Percentiles rank a stretch among this genome's conserved stretches.
Conservation (phyloP, 1,139 yeast species). For the Scheffersomyces cryptocercus region DNA sequence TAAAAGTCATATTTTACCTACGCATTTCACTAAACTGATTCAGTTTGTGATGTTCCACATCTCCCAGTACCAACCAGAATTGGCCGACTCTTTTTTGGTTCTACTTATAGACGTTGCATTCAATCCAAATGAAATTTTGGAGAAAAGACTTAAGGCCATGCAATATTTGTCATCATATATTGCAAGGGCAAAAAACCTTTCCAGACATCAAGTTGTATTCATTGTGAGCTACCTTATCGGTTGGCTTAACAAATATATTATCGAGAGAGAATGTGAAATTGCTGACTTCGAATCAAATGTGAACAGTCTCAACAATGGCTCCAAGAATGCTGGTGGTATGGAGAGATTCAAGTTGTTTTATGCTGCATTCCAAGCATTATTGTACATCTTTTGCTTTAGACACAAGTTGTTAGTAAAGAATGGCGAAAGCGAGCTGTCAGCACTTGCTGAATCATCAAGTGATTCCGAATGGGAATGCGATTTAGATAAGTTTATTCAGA, state of each 20-base stretch:
- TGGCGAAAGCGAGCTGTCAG: conserved; percentile 15
- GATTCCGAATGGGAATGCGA: conserved; percentile 75
- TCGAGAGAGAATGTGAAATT: conserved; percentile 82
- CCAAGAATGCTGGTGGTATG: conserved; percentile 53
- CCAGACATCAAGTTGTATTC: conserved; percentile 71
- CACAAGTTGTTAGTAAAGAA: conserved; percentile 56
- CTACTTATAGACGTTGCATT: conserved; percentile 82
- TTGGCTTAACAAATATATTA: conserved; percentile 80
- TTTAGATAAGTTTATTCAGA: conserved; percentile 81
- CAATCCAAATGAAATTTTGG: conserved; percentile 62
- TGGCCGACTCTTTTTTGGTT: conserved; percentile 84
- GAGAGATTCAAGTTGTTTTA: conserved; percentile 84
- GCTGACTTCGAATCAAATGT: conserved; percentile 38
- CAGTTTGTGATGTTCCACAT: conserved; percentile 83
- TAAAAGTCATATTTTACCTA: conserved; percentile 81
- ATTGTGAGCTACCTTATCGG: conserved; percentile 77
- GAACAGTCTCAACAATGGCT: conserved; percentile 5
- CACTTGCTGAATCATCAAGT: conserved; percentile 11
- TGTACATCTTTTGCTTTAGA: conserved; percentile 90
- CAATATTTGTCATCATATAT: conserved; percentile 90
- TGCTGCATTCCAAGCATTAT: conserved; percentile 88
- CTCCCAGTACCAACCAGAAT: conserved; percentile 78
- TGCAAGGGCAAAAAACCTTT: conserved; percentile 79
- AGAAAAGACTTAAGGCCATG: conserved; percentile 81
- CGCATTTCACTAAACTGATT: conserved; percentile 87